phyloP scores from a whole-genome alignment of 331 rosid species.

The Telfairia occidentalis region DNA sequence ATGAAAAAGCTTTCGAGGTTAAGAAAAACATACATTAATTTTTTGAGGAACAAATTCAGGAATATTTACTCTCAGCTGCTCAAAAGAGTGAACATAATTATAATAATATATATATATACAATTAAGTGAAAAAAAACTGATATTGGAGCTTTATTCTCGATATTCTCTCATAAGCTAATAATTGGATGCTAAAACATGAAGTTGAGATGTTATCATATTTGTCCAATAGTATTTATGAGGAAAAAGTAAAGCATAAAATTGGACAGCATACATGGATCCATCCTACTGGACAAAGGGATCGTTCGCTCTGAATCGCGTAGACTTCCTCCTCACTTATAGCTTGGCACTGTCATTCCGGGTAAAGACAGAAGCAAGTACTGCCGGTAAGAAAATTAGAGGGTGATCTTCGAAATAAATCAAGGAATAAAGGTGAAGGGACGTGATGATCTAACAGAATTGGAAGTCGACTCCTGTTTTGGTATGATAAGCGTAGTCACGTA shows the following conservation, averaged over 20 bases:
- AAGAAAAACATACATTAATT: not conserved
- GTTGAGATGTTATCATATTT: not conserved
- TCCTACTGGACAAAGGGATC: constrained; percentile 65
- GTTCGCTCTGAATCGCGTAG: constrained; percentile 56
- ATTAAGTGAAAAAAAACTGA: too few species aligned
- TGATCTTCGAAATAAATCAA: not conserved
- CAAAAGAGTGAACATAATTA: not conserved
- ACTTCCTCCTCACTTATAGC: constrained; percentile 70
- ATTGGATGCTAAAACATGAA: not conserved
- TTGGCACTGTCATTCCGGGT: constrained; percentile 46
- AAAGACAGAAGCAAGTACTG: constrained; percentile 18
- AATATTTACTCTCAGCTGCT: not conserved
- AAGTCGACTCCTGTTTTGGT: constrained; percentile 86
- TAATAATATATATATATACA: not conserved
- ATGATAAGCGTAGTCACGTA: constrained; percentile 67
- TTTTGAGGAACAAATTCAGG: not conserved
- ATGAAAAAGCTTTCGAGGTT: not conserved
- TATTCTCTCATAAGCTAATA: not conserved
- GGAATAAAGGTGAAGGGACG: not conserved
- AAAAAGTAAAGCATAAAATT: not conserved
- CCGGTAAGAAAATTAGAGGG: not conserved
- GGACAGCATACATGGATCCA: constrained; percentile 69
- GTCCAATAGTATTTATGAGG: not conserved
- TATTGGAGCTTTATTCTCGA: not conserved
- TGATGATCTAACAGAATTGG: constrained; percentile 53